phyloP scores from a whole-genome alignment of 2,329 filamentous ascomycete genomes.

The Arthrocladium fulminans region DNA sequence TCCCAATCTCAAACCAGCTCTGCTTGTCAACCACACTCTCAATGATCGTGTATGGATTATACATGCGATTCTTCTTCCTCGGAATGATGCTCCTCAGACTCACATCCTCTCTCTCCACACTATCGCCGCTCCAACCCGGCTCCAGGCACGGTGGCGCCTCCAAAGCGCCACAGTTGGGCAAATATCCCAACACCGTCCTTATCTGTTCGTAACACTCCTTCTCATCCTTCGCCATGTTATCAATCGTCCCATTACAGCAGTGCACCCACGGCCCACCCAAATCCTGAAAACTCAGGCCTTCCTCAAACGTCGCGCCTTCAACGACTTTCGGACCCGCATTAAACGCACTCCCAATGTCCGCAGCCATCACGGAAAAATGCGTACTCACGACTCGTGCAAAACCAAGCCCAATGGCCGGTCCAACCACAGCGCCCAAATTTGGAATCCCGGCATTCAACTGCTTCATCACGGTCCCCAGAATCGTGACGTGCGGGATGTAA shows the following conservation, averaged over 20 bases:
- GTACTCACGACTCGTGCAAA: slow-evolving; percentile 53
- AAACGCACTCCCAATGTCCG: slow-evolving; percentile 52
- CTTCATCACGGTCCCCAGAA: slow-evolving; percentile 32
- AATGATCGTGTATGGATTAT: slow-evolving; percentile 51
- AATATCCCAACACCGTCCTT: slow-evolving; percentile 46
- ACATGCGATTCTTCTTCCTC: slow-evolving; percentile 50
- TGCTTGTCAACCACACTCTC: slow-evolving; percentile 46
- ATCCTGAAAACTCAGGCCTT: slow-evolving; percentile 50
- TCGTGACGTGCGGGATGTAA: slow-evolving; percentile 51
- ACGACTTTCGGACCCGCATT: slow-evolving; percentile 58
- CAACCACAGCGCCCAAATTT: slow-evolving; percentile 54
- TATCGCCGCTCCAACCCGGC: slow-evolving; percentile 34
- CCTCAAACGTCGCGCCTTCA: slow-evolving; percentile 55
- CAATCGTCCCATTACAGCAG: slow-evolving; percentile 57
- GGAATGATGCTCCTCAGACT: slow-evolving; percentile 50
- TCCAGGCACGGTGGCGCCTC: slow-evolving; percentile 44
- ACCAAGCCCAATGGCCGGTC: slow-evolving; percentile 52
- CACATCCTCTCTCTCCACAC: slow-evolving; percentile 41
- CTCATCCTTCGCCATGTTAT: slow-evolving; percentile 54
- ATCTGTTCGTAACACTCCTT: slow-evolving; percentile 55
- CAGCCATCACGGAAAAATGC: slow-evolving; percentile 59
- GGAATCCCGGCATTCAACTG: slow-evolving; percentile 53
- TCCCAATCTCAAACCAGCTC: slow-evolving; percentile 57
- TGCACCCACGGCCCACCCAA: slow-evolving; percentile 54
- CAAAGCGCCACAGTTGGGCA: slow-evolving; percentile 48